Percentiles rank a stretch among this genome's conserved stretches.
Conservation (phyloP, 208 protist species). For the Perkinsela sp. region DNA sequence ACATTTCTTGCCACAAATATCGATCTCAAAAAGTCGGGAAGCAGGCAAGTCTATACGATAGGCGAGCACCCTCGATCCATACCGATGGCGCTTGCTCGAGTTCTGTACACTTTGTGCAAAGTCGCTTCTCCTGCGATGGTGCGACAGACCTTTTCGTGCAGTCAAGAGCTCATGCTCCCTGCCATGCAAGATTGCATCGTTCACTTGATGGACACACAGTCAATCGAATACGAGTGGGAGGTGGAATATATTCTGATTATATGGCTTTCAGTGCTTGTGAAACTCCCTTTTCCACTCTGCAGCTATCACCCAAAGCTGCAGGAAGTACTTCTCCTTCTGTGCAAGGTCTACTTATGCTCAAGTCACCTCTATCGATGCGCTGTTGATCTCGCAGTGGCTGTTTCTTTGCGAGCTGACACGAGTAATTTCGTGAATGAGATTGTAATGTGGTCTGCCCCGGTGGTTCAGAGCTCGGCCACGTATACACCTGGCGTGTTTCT, state of each 20-base stretch:
- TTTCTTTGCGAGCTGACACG: not conserved
- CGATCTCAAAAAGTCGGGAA: no score
- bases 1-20: no score
- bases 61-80: not conserved
- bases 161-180: not conserved
- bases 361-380: not conserved
- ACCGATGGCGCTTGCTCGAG: not conserved
- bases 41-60: not conserved
- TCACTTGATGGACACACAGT: not conserved
- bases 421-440: not conserved
- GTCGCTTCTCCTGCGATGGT: not conserved
- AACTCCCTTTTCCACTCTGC: not conserved
- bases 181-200: not conserved
- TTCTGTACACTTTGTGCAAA: not conserved
- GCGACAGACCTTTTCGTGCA: not conserved
- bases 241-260: not conserved
- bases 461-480: not conserved
- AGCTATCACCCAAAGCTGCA: not conserved
- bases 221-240: not conserved
- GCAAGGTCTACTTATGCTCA: not conserved
- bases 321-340: not conserved
- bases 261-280: not conserved
- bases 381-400: not conserved
- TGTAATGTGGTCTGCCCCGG: not conserved
- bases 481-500: no score